These are phyloP conservation scores for Colletotrichum truncatum DNA, from an alignment of 2,329 filamentous ascomycete genomes.

Conservation along the genomic window DNA sequence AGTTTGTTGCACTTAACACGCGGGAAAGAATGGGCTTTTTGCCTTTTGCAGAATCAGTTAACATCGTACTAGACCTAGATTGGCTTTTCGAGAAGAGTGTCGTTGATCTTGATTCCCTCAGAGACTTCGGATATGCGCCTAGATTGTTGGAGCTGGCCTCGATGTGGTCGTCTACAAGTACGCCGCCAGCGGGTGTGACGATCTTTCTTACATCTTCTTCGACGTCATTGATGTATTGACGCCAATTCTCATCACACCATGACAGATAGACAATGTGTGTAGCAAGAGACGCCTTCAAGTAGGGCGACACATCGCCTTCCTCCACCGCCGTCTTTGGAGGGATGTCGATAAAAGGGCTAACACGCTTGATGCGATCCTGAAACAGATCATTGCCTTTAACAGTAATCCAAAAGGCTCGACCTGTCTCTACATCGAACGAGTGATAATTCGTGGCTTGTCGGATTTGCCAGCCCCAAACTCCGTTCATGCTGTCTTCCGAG, in stretches of 20 bases:
- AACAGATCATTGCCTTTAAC: background rate
- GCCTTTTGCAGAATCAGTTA: background rate
- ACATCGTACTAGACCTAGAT: background rate
- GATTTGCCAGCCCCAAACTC: background rate
- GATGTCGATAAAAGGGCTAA: background rate
- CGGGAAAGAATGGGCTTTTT: background rate
- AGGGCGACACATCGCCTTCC: background rate
- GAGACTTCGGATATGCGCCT: background rate
- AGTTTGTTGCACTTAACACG: background rate
- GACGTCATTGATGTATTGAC: background rate
- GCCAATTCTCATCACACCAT: slow-evolving; percentile 4
- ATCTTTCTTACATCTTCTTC: background rate
- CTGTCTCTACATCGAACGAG: background rate
- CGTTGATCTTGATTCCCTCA: background rate
- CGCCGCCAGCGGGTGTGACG: background rate
- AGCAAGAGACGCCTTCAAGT: background rate
- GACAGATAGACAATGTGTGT: background rate
- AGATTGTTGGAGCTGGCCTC: background rate
- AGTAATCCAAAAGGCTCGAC: background rate
- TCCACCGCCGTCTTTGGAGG: background rate
- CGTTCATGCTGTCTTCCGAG: background rate
- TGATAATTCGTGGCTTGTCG: slow-evolving; percentile 2
- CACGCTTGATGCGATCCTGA: background rate
- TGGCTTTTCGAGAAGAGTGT: background rate
- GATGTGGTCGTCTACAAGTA: background rate